Conservation (phyloP, 768 basidiomycete species). For the Termitomyces sp. region DNA sequence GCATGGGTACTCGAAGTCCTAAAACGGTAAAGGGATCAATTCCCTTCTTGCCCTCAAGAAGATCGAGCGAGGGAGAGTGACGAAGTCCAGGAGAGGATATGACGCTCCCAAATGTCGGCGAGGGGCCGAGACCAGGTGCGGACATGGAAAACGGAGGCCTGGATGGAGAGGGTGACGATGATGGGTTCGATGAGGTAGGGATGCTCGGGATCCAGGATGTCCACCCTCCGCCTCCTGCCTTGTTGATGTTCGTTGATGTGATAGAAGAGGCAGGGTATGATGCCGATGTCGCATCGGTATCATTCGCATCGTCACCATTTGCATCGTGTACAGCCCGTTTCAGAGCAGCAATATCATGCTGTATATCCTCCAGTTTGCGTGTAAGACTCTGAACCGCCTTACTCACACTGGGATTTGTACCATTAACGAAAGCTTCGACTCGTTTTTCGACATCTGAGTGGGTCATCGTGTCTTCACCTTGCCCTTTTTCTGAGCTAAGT, state of each 20-base stretch:
- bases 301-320: conserved; percentile 20
- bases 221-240: conserved; percentile 42
- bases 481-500: not conserved
- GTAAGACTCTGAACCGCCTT: conserved; percentile 43
- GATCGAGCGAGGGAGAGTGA: conserved; percentile 38
- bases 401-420: conserved; percentile 40
- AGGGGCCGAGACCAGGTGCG: conserved; percentile 21
- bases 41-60: conserved; percentile 11
- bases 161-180: not conserved
- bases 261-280: not conserved
- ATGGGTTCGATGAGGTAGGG: not conserved
- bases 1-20: conserved; percentile 56
- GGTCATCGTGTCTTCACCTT: conserved; percentile 16
- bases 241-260: not conserved
- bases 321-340: conserved; percentile 49
- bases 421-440: conserved; percentile 51
- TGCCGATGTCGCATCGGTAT: conserved; percentile 21
- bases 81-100: conserved; percentile 60
- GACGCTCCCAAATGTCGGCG: conserved; percentile 64
- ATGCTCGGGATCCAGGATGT: conserved; percentile 45
- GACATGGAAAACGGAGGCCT: conserved; percentile 25
- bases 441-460: conserved; percentile 39
- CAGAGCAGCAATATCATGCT: conserved; percentile 70
- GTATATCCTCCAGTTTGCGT: conserved; percentile 63
- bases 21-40: conserved; percentile 39